A percentile compares a stretch with the other conserved stretches of the same genome.
Evolutionary conservation across 2,329 filamentous ascomycete genomes (phyloP).

Genomic region (Apiospora hydei): DNA sequence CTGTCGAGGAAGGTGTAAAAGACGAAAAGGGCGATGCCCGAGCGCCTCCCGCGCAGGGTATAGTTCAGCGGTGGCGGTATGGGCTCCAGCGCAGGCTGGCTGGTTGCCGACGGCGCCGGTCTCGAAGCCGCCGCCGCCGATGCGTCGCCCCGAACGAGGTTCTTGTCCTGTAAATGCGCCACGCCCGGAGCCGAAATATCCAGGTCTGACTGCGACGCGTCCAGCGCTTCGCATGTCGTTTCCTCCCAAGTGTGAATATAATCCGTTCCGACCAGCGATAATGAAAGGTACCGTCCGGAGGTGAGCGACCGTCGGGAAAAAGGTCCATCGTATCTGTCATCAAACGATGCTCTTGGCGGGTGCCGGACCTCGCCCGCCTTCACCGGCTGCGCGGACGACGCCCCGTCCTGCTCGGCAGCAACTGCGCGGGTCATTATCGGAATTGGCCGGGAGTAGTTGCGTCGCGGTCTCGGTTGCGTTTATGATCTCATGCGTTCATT

Average conservation of each 20-base stretch:
- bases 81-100: background rate
- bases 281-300: background rate
- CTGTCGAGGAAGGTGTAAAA: constrained; percentile 64
- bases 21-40: constrained; percentile 66
- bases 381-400: background rate
- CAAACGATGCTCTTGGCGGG: background rate
- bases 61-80: constrained; percentile 30
- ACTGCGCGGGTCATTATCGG: background rate
- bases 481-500: background rate
- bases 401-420: background rate
- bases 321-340: background rate
- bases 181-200: background rate
- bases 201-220: background rate
- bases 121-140: background rate
- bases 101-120: background rate
- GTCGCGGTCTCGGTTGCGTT: background rate
- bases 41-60: constrained; percentile 46
- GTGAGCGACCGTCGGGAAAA: background rate
- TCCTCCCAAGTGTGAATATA: background rate
- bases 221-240: background rate
- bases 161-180: background rate
- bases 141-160: background rate
- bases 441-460: too few relatives aligned
- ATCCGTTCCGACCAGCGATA: background rate
- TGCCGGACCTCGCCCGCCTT: background rate